Base-by-base conservation (phyloP, 164 flowering plant species). In the Santalum album region DNA sequence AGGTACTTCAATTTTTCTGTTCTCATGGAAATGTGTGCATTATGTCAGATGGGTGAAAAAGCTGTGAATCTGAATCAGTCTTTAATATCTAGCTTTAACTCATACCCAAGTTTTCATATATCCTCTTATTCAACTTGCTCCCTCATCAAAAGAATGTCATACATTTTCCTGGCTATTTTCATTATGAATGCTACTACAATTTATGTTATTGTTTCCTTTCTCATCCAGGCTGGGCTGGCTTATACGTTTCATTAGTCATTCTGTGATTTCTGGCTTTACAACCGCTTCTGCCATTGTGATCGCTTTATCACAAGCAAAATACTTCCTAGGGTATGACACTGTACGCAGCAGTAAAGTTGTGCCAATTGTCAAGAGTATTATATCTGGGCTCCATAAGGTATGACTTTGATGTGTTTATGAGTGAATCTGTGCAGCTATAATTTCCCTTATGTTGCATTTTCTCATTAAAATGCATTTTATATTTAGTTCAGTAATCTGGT, bases 251-350 rank as follows among this genome's bases (percentile, higher is more conserved):
- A 83, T 89, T 63, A 92, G 96, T 65, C 97, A 87, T 66, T 78
- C 97, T 54, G 99, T 94, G 54, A 94, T 87, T 57, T 94, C 99
- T 76, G 97, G 99, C 58, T 94, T 94, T 67, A 90, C 99, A 19
- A 79, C 95, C 35, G 82, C 99, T 53, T 94, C 97, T 29, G 99
- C 99, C 59, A 70, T 94, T 64, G 84, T 85, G 44, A 94, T 94
- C 69, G 97, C 74, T 42, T 66, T 94, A 58, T 94, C 99, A 54
- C 97, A 94, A 79, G 88, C 78, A 62, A 94, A 94, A 62, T 85
- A 90, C 59, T 94, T 94, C 70, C 65, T 94, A 83, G 97, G 99
- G 56, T 94, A 90, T 72, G 62, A 65, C 43, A 51, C 90, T 53
- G 85, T 56, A 29, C 71, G 84, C 29, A 89, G 90, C 65, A 92